A percentile compares a stretch with the other conserved stretches of the same genome.
Conservation (phyloP, 2,329 filamentous ascomycete genomes). For the Botrytis cinerea region DNA sequence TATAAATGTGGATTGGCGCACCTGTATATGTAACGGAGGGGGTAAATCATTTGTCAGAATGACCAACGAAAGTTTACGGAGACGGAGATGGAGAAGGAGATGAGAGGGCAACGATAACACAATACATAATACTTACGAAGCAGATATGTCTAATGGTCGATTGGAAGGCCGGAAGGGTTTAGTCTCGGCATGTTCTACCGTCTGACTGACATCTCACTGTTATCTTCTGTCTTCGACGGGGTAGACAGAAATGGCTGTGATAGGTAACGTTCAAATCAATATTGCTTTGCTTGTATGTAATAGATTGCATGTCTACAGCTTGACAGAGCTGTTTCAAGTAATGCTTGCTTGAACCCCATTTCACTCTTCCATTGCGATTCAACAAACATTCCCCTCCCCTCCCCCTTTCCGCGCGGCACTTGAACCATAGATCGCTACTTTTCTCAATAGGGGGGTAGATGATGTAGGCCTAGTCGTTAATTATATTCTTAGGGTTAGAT, state of each 20-base stretch:
- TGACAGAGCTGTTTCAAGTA: not conserved
- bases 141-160: not conserved
- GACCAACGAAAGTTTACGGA: not conserved
- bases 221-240: not conserved
- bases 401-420: slow-evolving; percentile 7
- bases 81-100: not conserved
- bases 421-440: slow-evolving; percentile 1
- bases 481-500: not conserved
- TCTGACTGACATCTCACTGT: not conserved
- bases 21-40: not conserved
- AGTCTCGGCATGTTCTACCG: not conserved
- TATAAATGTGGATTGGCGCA: slow-evolving; percentile 1
- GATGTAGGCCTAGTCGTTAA: not conserved
- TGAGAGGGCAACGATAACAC: not conserved
- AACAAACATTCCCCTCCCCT: not conserved
- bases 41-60: not conserved
- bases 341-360: slow-evolving; percentile 12
- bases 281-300: slow-evolving; percentile 2
- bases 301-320: not conserved
- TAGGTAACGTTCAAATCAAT: not conserved
- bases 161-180: not conserved
- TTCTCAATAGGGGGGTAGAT: not conserved
- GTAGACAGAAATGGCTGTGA: no score
- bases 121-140: not conserved
- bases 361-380: not conserved